Conservation (phyloP, 768 basidiomycete genomes). For the Termitomyces sp. region DNA sequence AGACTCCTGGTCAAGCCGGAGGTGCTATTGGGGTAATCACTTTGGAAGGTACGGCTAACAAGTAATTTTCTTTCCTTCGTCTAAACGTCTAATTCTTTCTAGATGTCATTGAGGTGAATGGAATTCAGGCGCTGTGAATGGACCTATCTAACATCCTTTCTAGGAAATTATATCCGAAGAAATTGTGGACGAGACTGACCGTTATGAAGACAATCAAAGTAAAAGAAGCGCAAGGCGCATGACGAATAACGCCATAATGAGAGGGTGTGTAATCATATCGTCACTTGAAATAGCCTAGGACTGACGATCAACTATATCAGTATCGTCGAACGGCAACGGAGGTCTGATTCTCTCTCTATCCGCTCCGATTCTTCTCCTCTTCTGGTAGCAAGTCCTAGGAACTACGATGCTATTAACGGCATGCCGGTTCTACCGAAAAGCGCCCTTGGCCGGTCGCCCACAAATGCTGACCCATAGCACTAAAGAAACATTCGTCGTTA, state of each 20-base stretch:
- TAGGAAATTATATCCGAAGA: conserved; percentile 95
- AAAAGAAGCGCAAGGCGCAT: conserved; percentile 68
- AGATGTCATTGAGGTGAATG: conserved; percentile 69
- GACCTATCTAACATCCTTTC: not conserved
- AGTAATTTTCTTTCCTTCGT: not conserved
- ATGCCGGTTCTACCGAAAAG: not conserved
- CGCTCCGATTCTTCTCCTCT: conserved; percentile 31
- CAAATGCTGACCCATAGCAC: not conserved
- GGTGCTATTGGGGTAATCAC: conserved; percentile 92
- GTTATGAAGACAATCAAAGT: conserved; percentile 81
- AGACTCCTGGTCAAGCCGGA: conserved; percentile 74
- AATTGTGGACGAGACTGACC: conserved; percentile 93
- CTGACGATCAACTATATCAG: conserved; percentile 19
- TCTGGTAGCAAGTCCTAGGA: conserved; percentile 11
- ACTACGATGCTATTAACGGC: not conserved
- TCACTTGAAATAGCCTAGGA: not conserved
- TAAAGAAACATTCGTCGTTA: not conserved
- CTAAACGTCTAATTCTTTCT: not conserved
- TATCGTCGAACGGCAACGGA: conserved; percentile 51
- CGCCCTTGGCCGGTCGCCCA: not conserved
- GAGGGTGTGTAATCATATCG: conserved; percentile 44
- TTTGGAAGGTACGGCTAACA: conserved; percentile 58
- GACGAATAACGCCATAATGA: conserved; percentile 74
- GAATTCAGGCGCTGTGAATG: not conserved
- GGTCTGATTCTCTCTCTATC: conserved; percentile 18